Evolutionary conservation across 2,329 filamentous ascomycete species (phyloP), one percentile per base, ranked within the genome.

Genomic region (Penicillium sclerotigenum): DNA sequence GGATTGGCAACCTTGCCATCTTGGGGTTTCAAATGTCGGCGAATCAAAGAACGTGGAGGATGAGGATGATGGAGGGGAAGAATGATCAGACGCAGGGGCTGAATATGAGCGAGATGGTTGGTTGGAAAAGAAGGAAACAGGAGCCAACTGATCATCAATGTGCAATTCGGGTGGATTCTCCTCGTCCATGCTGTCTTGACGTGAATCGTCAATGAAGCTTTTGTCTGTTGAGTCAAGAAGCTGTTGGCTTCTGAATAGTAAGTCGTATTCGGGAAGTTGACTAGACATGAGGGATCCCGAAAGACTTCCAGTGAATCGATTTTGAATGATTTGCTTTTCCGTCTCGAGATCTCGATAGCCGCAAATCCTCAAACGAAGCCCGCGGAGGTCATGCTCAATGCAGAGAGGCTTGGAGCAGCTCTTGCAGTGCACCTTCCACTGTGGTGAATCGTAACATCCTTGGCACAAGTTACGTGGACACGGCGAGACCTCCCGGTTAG

Each of bases 341-440:
- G 78, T 70, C 28, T 76, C 72, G 56, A 85, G 75, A 49, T 84
- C 81, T 60, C 80, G 74, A 62, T 79, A 84, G 18, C 82, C 82
- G 64, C 82, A 85, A 47, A 83, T 82, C 36, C 81, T 75, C 28
- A 83, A 73, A 51, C 82, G 81, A 20, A 83, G 73, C 14, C 78
- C 81, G 26, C 81, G 78, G 42, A 85, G 78, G 60, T 85, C 82
- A 65, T 85, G 82, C 62, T 84, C 82, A 62, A 83, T 82, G 68
- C 82, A 85, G 26, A 85, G 71, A 2, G 81, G 77, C 52, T 77
- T 81, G 38, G 81, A 81, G 71, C 82, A 85, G 41, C 74, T 77
- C 63, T 81, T 80, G 67, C 82, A 85, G 37, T 80, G 77, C n/a
- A 84, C 77, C 62, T 82, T 83, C 82, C 82, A 85, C 46, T 80